A percentile compares a stretch with the other conserved stretches of the same genome.
These are phyloP conservation scores for Leishmania major DNA, from an alignment of 208 protist species.

Conservation along the genomic window DNA sequence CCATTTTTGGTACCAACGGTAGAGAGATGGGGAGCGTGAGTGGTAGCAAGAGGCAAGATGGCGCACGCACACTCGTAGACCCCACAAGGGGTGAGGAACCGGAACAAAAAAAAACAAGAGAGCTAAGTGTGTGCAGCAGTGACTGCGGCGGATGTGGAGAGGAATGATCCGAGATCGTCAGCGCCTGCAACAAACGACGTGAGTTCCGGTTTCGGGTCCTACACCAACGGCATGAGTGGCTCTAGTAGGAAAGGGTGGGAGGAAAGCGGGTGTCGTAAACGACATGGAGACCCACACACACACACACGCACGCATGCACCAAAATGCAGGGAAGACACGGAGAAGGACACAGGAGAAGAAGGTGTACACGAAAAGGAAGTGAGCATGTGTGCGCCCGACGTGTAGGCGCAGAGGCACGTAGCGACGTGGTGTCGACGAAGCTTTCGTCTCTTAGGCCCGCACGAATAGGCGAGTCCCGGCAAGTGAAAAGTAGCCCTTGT, in stretches of 20 bases:
- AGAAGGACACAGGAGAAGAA: not conserved
- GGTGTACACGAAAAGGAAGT: not conserved
- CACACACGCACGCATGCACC: not conserved
- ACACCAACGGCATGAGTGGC: not conserved
- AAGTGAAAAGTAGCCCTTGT: not conserved
- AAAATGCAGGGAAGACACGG: not conserved
- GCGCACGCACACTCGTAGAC: not conserved
- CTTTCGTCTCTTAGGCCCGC: not conserved
- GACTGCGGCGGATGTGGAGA: not conserved
- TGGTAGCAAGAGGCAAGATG: no score
- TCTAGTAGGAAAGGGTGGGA: not conserved
- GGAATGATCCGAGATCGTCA: not conserved
- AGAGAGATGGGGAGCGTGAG: not conserved
- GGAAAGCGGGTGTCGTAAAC: not conserved
- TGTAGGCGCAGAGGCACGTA: not conserved
- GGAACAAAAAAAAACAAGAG: not conserved
- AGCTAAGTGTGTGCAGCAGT: not conserved
- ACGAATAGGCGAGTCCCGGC: not conserved
- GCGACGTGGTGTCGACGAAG: not conserved
- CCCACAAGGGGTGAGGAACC: not conserved
- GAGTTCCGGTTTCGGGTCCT: not conserved
- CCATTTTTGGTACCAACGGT: slow-evolving; percentile 39
- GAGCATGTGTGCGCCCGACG: not conserved
- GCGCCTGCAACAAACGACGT: not conserved
- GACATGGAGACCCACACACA: no score